Evolutionary conservation across 1,284 basidiomycete species (phyloP), one percentile per base, ranked within the genome.

Genomic region (Malassezia slooffiae): DNA sequence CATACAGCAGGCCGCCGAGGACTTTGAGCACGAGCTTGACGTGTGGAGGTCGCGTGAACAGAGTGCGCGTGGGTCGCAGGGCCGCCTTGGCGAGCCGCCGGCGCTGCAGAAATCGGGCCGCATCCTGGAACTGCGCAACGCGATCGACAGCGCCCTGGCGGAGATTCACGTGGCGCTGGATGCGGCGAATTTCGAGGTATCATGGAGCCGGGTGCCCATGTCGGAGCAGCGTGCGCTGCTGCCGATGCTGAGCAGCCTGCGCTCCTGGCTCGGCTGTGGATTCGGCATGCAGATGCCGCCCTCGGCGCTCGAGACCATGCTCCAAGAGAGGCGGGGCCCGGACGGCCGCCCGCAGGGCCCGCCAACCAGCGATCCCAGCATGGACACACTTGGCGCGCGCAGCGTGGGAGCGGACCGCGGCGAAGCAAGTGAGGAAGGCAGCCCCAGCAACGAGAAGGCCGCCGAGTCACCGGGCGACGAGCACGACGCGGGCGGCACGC

Each of bases 241-340:
- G 6, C 30, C 42, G 6, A 34, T 49, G 9, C 27, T 65, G 11
- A 32, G 37, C 3, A 36, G 54, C 19, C 43, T 57, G 16, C 43
- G 49, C 2, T 52, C 47, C 1, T 65, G 64, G 64, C 43, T 59
- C 28, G 41, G 46, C 5, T 60, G 60, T 34, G 58, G 58, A 5
- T 47, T 59, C 38, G 58, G 58, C 10, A 38, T 38, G 32, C 19
- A 26, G 15, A 17, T 32, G 5, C 29, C 38, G 2, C n/a, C n/a
- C n/a, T n/a, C n/a, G n/a, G n/a, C n/a, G n/a, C n/a, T n/a, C n/a
- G n/a, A n/a, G n/a, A n/a, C n/a, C n/a, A n/a, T n/a, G n/a, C n/a
- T n/a, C n/a, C n/a, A n/a, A n/a, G n/a, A n/a, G n/a, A n/a, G n/a
- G n/a, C n/a, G n/a, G n/a, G n/a, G n/a, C n/a, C n/a, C n/a, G n/a